A percentile compares a stretch with the other conserved stretches of the same genome.
Evolutionary conservation across 1,284 basidiomycete species (phyloP).

Genomic region (Sporisorium sorghi): DNA sequence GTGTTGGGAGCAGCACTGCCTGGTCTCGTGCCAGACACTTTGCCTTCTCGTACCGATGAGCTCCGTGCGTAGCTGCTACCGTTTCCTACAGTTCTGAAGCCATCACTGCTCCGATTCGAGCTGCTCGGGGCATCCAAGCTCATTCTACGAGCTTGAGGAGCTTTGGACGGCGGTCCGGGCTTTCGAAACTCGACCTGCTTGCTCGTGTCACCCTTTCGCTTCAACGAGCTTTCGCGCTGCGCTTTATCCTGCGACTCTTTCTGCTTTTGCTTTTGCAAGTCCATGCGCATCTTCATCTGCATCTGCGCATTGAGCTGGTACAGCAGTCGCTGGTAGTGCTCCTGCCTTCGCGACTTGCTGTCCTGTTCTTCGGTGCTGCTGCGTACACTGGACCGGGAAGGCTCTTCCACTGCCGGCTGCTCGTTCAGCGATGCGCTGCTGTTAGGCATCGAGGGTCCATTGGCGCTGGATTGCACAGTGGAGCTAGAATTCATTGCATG

Average conservation of each 20-base stretch:
- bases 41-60: not conserved
- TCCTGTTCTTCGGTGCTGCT: conserved; percentile 17
- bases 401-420: not conserved
- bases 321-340: conserved; percentile 30
- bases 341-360: conserved; percentile 24
- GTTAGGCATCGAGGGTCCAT: not conserved
- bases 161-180: conserved; percentile 8
- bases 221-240: not conserved
- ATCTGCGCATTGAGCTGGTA: conserved; percentile 28
- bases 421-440: not conserved
- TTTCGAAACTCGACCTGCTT: conserved; percentile 1
- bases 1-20: not conserved
- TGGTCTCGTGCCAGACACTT: not conserved
- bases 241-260: conserved; percentile 13
- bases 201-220: not conserved
- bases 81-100: not conserved
- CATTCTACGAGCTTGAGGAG: not conserved
- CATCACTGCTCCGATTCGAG: not conserved
- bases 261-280: conserved; percentile 30
- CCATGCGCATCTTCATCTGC: conserved; percentile 28
- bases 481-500: not conserved
- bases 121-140: not conserved
- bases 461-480: not conserved
- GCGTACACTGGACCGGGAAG: conserved; percentile 1
- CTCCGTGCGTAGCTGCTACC: not conserved